Evolutionary conservation across 108 stramenopile genomes (phyloP).

Genomic region (Aurantiochytrium sp.): DNA sequence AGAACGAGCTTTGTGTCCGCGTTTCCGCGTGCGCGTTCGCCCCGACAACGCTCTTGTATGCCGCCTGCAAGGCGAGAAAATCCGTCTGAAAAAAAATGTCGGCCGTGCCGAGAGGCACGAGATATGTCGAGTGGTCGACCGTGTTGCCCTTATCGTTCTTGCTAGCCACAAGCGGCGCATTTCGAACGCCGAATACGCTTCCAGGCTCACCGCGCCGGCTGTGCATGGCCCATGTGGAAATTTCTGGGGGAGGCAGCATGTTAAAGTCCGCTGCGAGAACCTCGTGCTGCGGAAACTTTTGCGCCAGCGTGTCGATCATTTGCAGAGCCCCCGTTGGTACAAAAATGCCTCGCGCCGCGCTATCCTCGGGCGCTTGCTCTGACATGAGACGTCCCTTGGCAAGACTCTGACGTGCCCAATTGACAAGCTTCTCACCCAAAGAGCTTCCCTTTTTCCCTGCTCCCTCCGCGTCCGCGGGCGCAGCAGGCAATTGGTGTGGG

Average conservation of each 20-base stretch:
- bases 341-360: neutral
- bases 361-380: neutral
- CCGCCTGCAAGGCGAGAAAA: neutral
- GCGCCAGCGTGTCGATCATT: neutral
- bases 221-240: neutral
- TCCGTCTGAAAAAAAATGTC: slow-evolving; percentile 21
- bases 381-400: neutral
- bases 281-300: neutral
- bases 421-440: neutral
- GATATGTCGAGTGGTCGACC: neutral
- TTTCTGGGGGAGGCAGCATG: neutral
- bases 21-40: neutral
- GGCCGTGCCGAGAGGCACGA: neutral
- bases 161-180: neutral
- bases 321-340: neutral
- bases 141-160: neutral
- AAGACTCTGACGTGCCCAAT: neutral
- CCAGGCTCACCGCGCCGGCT: neutral
- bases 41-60: neutral
- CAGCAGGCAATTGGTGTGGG: neutral
- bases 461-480: neutral
- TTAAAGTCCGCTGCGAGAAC: neutral
- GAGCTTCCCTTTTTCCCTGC: neutral
- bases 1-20: neutral
- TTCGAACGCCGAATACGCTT: neutral